Evolutionary conservation across 495 filamentous ascomycete species (phyloP).

Genomic region (Niebla homalea): DNA sequence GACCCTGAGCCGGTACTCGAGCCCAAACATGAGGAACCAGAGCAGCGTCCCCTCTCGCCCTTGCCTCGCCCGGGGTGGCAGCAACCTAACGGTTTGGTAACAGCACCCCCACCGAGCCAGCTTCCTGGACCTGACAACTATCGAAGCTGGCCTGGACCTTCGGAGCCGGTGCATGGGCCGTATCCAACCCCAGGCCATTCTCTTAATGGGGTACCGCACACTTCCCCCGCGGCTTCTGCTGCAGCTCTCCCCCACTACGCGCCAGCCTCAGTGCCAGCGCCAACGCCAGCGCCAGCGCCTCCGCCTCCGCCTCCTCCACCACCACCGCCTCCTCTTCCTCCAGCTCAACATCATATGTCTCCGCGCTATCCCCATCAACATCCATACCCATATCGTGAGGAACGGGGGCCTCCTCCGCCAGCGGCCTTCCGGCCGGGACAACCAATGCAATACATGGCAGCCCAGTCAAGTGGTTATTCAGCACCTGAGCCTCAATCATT

Average conservation of each 20-base stretch:
- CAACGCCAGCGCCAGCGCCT: constrained; percentile 10
- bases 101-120: constrained; percentile 3
- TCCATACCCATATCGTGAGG: constrained; percentile 17
- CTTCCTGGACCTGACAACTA: neutral
- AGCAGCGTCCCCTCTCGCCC: constrained; percentile 14
- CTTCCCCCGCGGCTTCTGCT: neutral
- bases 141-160: constrained; percentile 21
- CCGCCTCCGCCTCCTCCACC: constrained; percentile 3
- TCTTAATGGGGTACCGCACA: too few relatives aligned
- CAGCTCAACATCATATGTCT: constrained; percentile 7
- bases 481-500: constrained; percentile 11
- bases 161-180: neutral
- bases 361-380: constrained; percentile 16
- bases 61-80: constrained; percentile 10
- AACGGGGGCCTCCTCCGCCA: constrained; percentile 3
- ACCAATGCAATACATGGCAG: constrained; percentile 1
- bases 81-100: constrained; percentile 3
- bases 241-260: neutral
- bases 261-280: constrained; percentile 8
- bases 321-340: constrained; percentile 7
- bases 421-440: constrained; percentile 1
- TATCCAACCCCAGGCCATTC: too few relatives aligned
- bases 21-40: constrained; percentile 21
- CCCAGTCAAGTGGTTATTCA: constrained; percentile 4
- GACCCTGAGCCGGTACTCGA: constrained; percentile 19